Evolutionary conservation across 2,329 filamentous ascomycete species (phyloP).

Genomic region (Exophiala aquamarina): DNA sequence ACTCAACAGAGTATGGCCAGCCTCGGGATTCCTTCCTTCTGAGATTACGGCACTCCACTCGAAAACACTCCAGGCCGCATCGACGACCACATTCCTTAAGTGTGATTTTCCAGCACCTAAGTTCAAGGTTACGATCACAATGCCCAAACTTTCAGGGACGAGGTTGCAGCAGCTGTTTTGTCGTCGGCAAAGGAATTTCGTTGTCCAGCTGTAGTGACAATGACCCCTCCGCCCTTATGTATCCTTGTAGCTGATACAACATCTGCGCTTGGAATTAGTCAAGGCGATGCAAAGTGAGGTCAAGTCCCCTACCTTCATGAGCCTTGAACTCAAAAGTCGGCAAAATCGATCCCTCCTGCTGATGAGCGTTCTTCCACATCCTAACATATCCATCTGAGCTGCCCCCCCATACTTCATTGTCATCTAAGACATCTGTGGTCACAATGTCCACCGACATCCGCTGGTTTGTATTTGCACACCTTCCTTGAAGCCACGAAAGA

Average conservation of each 20-base stretch:
- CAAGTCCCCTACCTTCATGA: constrained; percentile 43
- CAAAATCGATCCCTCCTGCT: constrained; percentile 39
- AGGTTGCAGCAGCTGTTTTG: constrained; percentile 23
- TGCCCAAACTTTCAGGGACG: constrained; percentile 21
- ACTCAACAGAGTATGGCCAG: no score
- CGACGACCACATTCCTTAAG: no score
- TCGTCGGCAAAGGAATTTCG: constrained; percentile 18
- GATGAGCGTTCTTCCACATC: constrained; percentile 50
- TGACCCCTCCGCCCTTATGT: constrained; percentile 47
- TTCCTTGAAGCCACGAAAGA: constrained; percentile 50
- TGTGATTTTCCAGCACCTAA: no score
- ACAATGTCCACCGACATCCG: constrained; percentile 57
- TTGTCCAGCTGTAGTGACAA: constrained; percentile 53
- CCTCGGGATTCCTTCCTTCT: no score
- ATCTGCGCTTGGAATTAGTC: constrained; percentile 34
- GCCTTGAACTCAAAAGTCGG: constrained; percentile 45
- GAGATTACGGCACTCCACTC: no score
- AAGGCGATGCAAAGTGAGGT: not conserved
- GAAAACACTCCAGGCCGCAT: no score
- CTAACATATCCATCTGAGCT: constrained; percentile 57
- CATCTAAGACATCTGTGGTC: constrained; percentile 31
- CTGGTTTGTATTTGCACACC: constrained; percentile 52
- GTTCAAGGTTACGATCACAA: constrained; percentile 8
- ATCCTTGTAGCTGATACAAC: constrained; percentile 46
- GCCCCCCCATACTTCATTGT: constrained; percentile 60